Evolutionary conservation across 2,329 filamentous ascomycete species (phyloP).

Genomic region (Colletotrichum chrysophilum): DNA sequence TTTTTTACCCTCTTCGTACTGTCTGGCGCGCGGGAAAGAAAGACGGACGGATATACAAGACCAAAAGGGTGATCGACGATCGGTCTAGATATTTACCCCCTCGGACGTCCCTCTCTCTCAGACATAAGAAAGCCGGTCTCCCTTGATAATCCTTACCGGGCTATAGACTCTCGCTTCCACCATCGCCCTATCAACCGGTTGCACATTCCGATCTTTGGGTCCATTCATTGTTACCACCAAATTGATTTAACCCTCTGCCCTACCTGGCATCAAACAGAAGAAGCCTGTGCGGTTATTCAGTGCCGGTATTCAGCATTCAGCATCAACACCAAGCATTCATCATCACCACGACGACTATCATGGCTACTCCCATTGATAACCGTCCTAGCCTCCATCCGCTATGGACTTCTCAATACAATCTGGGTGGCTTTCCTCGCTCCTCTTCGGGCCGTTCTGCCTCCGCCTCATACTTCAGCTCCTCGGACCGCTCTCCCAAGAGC

Average conservation of each 20-base stretch:
- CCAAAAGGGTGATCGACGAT: neutral
- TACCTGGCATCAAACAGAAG: neutral
- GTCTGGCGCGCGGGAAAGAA: neutral
- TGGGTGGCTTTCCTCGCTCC: constrained; percentile 25
- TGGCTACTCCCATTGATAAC: constrained; percentile 21
- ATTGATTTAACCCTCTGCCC: neutral
- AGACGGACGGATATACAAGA: neutral
- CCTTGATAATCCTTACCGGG: constrained; percentile 1
- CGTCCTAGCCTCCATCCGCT: constrained; percentile 31
- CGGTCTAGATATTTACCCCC: neutral
- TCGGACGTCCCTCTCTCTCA: neutral
- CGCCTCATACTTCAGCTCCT: constrained; percentile 29
- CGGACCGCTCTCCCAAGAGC: constrained; percentile 29
- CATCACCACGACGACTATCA: neutral
- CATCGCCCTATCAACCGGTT: neutral
- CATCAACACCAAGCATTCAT: neutral
- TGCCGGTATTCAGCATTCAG: neutral
- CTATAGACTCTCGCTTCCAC: constrained; percentile 6
- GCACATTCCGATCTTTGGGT: neutral
- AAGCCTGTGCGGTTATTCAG: neutral
- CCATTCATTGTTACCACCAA: neutral
- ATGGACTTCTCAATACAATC: constrained; percentile 35
- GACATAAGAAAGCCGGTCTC: constrained; percentile 13
- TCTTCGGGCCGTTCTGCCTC: neutral
- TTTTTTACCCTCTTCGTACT: neutral